Conservation (phyloP, 495 filamentous ascomycete species). For the Niebla homalea region DNA sequence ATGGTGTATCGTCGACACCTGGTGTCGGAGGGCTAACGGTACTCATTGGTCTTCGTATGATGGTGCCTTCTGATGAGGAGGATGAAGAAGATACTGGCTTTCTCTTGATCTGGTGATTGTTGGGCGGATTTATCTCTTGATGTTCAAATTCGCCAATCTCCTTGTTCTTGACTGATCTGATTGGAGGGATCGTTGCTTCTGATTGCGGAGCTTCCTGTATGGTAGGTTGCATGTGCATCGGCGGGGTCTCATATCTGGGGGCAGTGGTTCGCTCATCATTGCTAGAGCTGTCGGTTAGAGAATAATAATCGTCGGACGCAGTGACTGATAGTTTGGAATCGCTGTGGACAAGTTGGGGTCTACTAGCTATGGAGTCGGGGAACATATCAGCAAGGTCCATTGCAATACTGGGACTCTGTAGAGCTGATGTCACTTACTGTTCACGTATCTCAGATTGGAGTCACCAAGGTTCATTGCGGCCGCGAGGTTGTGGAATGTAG, state of each 20-base stretch:
- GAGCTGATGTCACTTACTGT: slow-evolving; percentile 19
- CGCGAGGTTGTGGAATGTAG: slow-evolving; percentile 12
- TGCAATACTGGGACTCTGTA: not conserved
- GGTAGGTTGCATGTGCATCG: slow-evolving; percentile 24
- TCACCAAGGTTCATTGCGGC: slow-evolving; percentile 25
- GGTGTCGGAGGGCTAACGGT: slow-evolving; percentile 42
- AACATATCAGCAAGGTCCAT: not conserved
- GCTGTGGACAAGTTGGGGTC: slow-evolving; percentile 39
- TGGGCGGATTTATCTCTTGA: slow-evolving; percentile 15
- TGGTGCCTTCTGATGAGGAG: slow-evolving; percentile 17
- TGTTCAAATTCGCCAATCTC: slow-evolving; percentile 14
- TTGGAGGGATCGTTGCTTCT: slow-evolving; percentile 17
- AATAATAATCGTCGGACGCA: slow-evolving; percentile 57
- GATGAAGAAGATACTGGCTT: slow-evolving; percentile 16
- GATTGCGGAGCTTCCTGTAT: slow-evolving; percentile 11
- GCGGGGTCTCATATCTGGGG: slow-evolving; percentile 38
- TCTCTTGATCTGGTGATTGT: slow-evolving; percentile 20
- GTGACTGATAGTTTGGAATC: slow-evolving; percentile 46
- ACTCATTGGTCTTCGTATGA: slow-evolving; percentile 17
- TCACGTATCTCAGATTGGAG: slow-evolving; percentile 26
- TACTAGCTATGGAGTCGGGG: slow-evolving; percentile 27
- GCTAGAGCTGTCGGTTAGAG: slow-evolving; percentile 35
- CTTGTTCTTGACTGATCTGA: slow-evolving; percentile 16
- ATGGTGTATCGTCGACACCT: slow-evolving; percentile 52
- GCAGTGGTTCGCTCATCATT: slow-evolving; percentile 35